Percentiles rank a stretch among this genome's conserved stretches.
phyloP scores from a whole-genome alignment of 495 filamentous ascomycete genomes.

The Penicillium argentinense region DNA sequence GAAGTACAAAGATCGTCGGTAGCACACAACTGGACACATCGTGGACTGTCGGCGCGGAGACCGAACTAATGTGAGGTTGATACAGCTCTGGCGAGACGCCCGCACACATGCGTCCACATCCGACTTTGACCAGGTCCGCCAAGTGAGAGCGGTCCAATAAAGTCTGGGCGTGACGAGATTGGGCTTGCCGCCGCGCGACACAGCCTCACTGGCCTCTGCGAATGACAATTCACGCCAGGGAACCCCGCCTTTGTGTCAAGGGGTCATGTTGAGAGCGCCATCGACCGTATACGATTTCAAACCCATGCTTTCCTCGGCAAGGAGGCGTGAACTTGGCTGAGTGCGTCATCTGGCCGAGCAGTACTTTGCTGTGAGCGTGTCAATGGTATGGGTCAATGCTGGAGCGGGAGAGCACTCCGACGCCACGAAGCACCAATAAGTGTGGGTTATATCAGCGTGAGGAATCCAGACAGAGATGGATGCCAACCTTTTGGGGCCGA shows the following conservation, averaged over 20 bases:
- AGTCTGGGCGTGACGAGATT: not conserved
- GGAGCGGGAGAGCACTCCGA: not conserved
- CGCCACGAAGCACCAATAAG: not conserved
- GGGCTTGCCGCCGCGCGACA: not conserved
- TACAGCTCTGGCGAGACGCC: too few species aligned
- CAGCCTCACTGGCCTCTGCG: not conserved
- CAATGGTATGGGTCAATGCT: not conserved
- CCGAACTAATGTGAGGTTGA: too few species aligned
- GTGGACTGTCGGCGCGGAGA: too few species aligned
- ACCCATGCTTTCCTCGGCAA: not conserved
- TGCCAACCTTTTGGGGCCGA: not conserved
- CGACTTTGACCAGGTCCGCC: not conserved
- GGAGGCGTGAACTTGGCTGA: not conserved
- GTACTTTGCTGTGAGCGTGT: not conserved
- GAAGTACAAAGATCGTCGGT: not conserved
- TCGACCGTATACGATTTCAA: not conserved
- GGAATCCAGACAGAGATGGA: too few species aligned
- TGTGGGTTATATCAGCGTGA: too few species aligned
- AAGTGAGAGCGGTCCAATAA: not conserved
- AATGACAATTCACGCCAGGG: not conserved
- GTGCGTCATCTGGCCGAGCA: not conserved
- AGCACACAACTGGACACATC: not conserved
- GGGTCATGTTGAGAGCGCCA: not conserved
- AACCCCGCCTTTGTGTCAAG: not conserved
- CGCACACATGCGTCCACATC: too few species aligned